A percentile compares a stretch with the other conserved stretches of the same genome.
Conservation (phyloP, 108 stramenopile genomes). For the Fragilaria radians region DNA sequence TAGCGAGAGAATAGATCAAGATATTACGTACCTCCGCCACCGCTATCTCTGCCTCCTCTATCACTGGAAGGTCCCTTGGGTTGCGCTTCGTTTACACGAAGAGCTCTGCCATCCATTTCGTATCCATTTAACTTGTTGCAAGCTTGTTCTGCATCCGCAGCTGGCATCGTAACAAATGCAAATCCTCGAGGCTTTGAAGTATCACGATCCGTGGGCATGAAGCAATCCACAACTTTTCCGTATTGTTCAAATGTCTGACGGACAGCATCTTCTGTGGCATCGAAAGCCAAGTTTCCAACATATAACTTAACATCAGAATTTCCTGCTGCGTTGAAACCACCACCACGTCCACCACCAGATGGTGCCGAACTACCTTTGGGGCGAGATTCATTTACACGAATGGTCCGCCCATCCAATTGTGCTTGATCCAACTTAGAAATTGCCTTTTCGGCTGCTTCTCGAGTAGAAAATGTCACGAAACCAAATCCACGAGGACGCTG, state of each 20-base stretch:
- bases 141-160: slow-evolving; percentile 73
- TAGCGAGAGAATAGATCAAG: neutral
- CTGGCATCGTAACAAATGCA: slow-evolving; percentile 85
- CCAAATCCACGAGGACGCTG: slow-evolving; percentile 82
- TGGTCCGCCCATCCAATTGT: slow-evolving; percentile 79
- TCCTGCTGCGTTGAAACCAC: slow-evolving; percentile 67
- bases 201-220: slow-evolving; percentile 80
- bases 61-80: slow-evolving; percentile 57
- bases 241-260: slow-evolving; percentile 77
- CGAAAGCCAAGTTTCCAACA: slow-evolving; percentile 90
- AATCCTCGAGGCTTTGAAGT: slow-evolving; percentile 80
- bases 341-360: slow-evolving; percentile 36
- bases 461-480: slow-evolving; percentile 66
- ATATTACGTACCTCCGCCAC: slow-evolving; percentile 2
- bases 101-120: slow-evolving; percentile 77
- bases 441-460: slow-evolving; percentile 70
- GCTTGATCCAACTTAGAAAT: slow-evolving; percentile 80
- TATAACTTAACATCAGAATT: slow-evolving; percentile 80
- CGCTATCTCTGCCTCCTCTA: slow-evolving; percentile 16
- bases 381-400: slow-evolving; percentile 86
- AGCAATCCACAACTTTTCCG: slow-evolving; percentile 79
- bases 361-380: slow-evolving; percentile 49
- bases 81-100: slow-evolving; percentile 87
- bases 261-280: slow-evolving; percentile 69
- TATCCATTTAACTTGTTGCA: slow-evolving; percentile 70